A percentile compares a stretch with the other conserved stretches of the same genome.
phyloP scores from a whole-genome alignment of 108 stramenopile species.

The Skeletonema costatum region DNA sequence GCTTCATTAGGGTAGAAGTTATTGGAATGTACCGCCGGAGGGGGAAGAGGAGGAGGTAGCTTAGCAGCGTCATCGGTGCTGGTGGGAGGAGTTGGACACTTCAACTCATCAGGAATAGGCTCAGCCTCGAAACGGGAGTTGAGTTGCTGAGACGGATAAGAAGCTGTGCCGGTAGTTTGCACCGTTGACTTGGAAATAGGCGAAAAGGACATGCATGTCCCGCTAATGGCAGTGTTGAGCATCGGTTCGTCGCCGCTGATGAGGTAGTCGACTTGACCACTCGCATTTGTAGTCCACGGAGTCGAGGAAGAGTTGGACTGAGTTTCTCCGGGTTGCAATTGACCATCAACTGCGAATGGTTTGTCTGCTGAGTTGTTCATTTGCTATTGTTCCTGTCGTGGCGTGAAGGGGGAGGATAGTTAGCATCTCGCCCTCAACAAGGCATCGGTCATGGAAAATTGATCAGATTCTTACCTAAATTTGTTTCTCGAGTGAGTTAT shows the following conservation, averaged over 20 bases:
- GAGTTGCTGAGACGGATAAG: not conserved
- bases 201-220: not conserved
- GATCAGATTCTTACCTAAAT: not conserved
- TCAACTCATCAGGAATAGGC: not conserved
- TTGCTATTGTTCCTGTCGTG: not conserved
- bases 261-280: not conserved
- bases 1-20: not conserved
- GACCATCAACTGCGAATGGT: not conserved
- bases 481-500: not conserved
- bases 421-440: not conserved
- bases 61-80: not conserved
- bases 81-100: not conserved
- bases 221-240: not conserved
- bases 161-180: not conserved
- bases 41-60: not conserved
- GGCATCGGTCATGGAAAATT: not conserved
- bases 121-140: not conserved
- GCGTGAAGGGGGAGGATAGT: not conserved
- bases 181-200: not conserved
- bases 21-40: not conserved
- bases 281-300: not conserved
- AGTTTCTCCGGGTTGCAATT: not conserved
- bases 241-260: not conserved
- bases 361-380: not conserved
- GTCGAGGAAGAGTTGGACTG: not conserved